phyloP scores from a whole-genome alignment of 257 asterid species.

The Solanum sejunctum region DNA sequence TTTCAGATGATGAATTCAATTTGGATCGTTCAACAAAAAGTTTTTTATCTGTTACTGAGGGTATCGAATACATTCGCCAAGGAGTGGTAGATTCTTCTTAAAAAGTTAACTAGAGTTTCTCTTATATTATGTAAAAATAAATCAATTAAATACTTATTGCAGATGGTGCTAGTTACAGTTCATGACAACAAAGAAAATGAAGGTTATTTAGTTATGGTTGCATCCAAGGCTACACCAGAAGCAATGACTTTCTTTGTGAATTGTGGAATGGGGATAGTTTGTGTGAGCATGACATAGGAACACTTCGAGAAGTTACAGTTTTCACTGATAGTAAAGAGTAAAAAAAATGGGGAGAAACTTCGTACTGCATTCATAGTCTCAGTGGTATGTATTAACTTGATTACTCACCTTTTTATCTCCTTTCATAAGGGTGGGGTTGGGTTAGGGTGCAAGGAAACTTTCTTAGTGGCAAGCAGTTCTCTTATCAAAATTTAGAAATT shows the following conservation, averaged over 20 bases:
- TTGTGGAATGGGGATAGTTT: conserved; percentile 94
- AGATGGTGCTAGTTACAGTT: conserved; percentile 92
- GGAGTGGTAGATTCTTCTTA: conserved; percentile 52
- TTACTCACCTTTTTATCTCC: background rate
- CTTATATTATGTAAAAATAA: background rate
- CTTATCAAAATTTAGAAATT: background rate
- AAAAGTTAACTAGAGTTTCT: background rate
- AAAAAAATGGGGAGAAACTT: conserved; percentile 90
- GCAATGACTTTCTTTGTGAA: conserved; percentile 97
- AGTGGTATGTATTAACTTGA: conserved; percentile 48
- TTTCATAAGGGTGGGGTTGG: no score
- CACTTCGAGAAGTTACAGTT: conserved; percentile 73
- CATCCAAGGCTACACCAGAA: conserved; percentile 84
- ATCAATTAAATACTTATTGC: conserved; percentile 2
- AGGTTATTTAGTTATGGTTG: conserved; percentile 69
- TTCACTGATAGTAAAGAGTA: conserved; percentile 80
- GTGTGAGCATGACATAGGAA: conserved; percentile 93
- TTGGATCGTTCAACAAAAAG: conserved; percentile 66
- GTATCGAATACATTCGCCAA: conserved; percentile 71
- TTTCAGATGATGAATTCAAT: conserved; percentile 49
- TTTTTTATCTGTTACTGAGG: conserved; percentile 65
- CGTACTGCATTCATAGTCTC: conserved; percentile 85
- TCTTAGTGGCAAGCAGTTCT: background rate
- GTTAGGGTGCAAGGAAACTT: background rate
- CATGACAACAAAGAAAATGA: conserved; percentile 97